These are phyloP conservation scores for Saxophila tyrrhenica DNA, from an alignment of 495 filamentous ascomycete species.

Conservation along the genomic window DNA sequence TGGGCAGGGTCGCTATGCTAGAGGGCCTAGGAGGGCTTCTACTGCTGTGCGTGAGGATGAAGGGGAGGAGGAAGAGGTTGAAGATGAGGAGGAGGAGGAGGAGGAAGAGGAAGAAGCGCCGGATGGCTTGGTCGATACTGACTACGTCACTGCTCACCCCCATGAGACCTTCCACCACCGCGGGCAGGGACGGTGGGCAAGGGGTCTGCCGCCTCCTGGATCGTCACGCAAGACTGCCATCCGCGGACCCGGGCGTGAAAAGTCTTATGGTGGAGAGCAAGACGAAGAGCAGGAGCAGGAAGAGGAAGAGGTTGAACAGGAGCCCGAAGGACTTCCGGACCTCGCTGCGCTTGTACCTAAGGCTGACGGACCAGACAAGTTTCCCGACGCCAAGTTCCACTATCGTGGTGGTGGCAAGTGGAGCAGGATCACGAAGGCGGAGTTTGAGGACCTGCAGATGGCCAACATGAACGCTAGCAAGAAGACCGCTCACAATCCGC, in stretches of 20 bases:
- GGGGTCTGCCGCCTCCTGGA: constrained; percentile 10
- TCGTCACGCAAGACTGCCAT: constrained; percentile 14
- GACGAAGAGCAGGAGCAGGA: background rate
- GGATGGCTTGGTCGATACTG: constrained; percentile 4
- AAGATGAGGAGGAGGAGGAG: background rate
- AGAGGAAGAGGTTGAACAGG: background rate
- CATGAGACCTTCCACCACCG: constrained; percentile 14
- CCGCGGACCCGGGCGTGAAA: constrained; percentile 11
- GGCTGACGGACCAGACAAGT: constrained; percentile 11
- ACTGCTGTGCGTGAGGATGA: background rate
- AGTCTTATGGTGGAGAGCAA: background rate
- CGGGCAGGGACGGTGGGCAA: constrained; percentile 19
- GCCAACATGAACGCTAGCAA: background rate
- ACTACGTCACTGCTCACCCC: constrained; percentile 12
- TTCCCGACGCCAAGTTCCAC: constrained; percentile 6
- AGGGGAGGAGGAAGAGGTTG: background rate
- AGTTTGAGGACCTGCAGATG: constrained; percentile 4
- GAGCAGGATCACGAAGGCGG: constrained; percentile 13
- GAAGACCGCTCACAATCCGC: background rate
- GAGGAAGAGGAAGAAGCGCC: background rate
- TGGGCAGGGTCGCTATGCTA: constrained; percentile 17
- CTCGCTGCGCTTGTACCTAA: constrained; percentile 4
- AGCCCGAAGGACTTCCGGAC: background rate
- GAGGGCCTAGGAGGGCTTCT: background rate
- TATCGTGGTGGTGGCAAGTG: constrained; percentile 21